Conservation (phyloP, 208 protist genomes). For the Trypanosoma mega region DNA sequence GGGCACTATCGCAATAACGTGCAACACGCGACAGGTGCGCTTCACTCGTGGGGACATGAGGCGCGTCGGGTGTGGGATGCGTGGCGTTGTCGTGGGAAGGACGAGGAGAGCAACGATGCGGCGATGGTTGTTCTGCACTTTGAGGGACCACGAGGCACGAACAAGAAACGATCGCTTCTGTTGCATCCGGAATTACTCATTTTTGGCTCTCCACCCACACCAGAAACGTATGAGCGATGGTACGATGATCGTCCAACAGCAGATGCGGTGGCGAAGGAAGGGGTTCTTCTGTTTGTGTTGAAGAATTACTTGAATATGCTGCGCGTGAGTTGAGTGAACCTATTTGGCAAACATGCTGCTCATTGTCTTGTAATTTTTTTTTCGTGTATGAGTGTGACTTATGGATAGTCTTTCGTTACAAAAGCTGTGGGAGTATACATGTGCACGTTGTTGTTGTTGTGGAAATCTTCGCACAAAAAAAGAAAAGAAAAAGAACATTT, state of each 20-base stretch:
- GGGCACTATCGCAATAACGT: conserved; percentile 47
- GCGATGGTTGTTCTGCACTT: conserved; percentile 86
- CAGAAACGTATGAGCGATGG: conserved; percentile 72
- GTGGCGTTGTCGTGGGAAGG: background rate
- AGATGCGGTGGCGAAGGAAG: conserved; percentile 50
- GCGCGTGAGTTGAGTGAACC: conserved; percentile 30
- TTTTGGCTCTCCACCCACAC: conserved; percentile 60
- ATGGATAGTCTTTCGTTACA: background rate
- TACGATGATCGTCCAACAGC: conserved; percentile 54
- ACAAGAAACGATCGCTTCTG: conserved; percentile 70
- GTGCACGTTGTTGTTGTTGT: conserved; percentile 4
- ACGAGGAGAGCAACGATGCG: conserved; percentile 29
- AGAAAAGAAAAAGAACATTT: no score
- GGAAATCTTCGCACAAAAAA: no score
- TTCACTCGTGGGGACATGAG: background rate
- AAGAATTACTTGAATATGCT: conserved; percentile 82
- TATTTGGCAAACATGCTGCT: background rate
- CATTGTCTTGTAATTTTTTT: conserved; percentile 4
- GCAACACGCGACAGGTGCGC: background rate
- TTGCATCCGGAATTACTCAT: conserved; percentile 70
- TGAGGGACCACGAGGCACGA: conserved; percentile 63
- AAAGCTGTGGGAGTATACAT: conserved; percentile 2
- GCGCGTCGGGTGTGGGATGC: background rate
- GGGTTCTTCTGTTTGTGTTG: conserved; percentile 72
- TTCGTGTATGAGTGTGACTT: background rate